These are phyloP conservation scores for Ambrosiella beaveri DNA, from an alignment of 2,329 filamentous ascomycete genomes.

Conservation along the genomic window DNA sequence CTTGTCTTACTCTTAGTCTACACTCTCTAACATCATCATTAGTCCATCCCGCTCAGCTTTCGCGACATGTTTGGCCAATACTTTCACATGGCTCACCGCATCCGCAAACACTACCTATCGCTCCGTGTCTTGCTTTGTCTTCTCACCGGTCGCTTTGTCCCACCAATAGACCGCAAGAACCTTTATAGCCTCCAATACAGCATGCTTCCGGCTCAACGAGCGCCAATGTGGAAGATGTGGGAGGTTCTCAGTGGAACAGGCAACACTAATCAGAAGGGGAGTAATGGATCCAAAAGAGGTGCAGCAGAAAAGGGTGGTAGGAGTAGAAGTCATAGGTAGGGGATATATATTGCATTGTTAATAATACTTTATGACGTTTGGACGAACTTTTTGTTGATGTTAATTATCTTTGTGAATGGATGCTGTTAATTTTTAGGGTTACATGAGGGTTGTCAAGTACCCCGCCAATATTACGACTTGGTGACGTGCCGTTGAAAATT, in stretches of 20 bases:
- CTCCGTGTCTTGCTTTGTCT: slow-evolving; percentile 77
- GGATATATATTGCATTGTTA: background rate
- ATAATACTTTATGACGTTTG: too few relatives aligned
- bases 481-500: too few relatives aligned
- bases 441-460: too few relatives aligned
- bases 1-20: background rate
- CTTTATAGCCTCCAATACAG: slow-evolving; percentile 95
- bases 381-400: too few relatives aligned
- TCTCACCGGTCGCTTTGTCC: slow-evolving; percentile 78
- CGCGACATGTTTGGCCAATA: slow-evolving; percentile 96
- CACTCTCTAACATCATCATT: slow-evolving; percentile 5
- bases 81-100: slow-evolving; percentile 80
- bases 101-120: slow-evolving; percentile 88
- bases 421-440: too few relatives aligned
- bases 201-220: slow-evolving; percentile 75
- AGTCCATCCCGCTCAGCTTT: slow-evolving; percentile 80
- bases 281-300: slow-evolving; percentile 16
- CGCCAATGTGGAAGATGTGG: slow-evolving; percentile 78
- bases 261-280: slow-evolving; percentile 16
- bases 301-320: background rate
- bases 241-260: slow-evolving; percentile 40
- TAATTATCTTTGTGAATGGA: too few relatives aligned
- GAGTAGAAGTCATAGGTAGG: slow-evolving; percentile 5
- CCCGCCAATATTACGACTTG: too few relatives aligned
- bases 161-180: slow-evolving; percentile 84